Evolutionary conservation across 2,329 filamentous ascomycete genomes (phyloP), one percentile per base, ranked within the genome.

Genomic region (Botrytis aclada): DNA sequence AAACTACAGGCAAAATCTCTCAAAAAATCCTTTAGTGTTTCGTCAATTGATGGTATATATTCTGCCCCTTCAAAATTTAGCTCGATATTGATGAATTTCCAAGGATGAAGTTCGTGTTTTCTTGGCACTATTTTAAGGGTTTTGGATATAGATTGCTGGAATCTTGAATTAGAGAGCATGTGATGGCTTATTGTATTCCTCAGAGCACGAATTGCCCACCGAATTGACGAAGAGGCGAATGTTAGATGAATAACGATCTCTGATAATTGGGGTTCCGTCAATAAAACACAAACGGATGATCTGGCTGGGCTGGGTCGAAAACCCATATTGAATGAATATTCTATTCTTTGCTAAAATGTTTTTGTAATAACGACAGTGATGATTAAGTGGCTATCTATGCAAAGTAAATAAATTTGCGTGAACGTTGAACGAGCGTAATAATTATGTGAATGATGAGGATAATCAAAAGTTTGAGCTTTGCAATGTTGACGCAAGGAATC

Each of bases 21-120:
- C 5, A 66, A 39, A n/a, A 66, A 54, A 1, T 22, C 25, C 25
- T 25, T 39, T 2, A 66, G 9, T 5, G 8, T 29, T 39, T 29
- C 34, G n/a, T 66, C 22, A 22, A 66, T 20, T 29, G 14, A 37
- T 29, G 45, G 22, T n/a, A 66, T 25, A 29, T 39, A 12, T 39
- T 22, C 34, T 25, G 45, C 37, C 16, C 9, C 45, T 54, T 29
- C 45, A 22, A 54, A 66, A 16, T n/a, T 54, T 14, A 66, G 45
- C 64, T 66, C 64, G 16, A 66, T 10, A 34, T 66, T 51, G 45
- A 66, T 66, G 25, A 66, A 66, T 54, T 66, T 66, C 64, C 45
- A 66, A 12, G 64, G 45, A 66, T 34, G 45, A 54, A 54, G 64
- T 22, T 54, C 9, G 64, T 51, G 45, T 12, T 39, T 54, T 20